These are phyloP conservation scores for Neurospora sp. DNA, from an alignment of 495 filamentous ascomycete genomes.

Conservation along the genomic window DNA sequence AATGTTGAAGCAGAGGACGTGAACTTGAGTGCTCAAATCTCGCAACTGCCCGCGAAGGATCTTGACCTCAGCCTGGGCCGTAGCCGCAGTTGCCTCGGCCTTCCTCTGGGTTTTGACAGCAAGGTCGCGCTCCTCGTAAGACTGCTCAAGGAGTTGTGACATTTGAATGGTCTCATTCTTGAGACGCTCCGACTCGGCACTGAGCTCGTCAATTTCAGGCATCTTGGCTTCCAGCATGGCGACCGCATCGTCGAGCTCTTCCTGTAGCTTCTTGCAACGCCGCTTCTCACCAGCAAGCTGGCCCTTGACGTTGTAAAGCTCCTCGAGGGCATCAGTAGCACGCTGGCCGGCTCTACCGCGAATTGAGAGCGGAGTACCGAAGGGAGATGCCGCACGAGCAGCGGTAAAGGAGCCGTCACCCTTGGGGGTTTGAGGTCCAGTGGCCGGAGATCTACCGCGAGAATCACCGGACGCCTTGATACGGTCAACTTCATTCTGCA, in stretches of 20 bases:
- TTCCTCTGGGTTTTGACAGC: constrained; percentile 56
- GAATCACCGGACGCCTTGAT: constrained; percentile 38
- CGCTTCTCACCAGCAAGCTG: constrained; percentile 53
- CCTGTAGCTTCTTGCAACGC: constrained; percentile 56
- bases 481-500: constrained; percentile 62
- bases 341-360: constrained; percentile 36
- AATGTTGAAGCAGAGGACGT: constrained; percentile 75
- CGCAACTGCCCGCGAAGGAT: constrained; percentile 81
- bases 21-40: constrained; percentile 81
- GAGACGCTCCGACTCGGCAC: constrained; percentile 58
- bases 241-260: constrained; percentile 72
- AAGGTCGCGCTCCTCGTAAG: constrained; percentile 47
- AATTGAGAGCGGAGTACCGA: constrained; percentile 42
- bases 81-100: constrained; percentile 60
- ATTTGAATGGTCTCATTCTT: constrained; percentile 66
- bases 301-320: constrained; percentile 43
- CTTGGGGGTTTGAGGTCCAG: constrained; percentile 49
- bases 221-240: constrained; percentile 56
- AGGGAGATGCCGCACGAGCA: constrained; percentile 36
- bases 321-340: constrained; percentile 41
- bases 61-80: constrained; percentile 59
- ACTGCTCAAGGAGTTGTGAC: constrained; percentile 54
- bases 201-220: constrained; percentile 56
- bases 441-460: constrained; percentile 19
- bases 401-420: constrained; percentile 37